Percentiles rank a stretch among this genome's conserved stretches.
phyloP scores from a whole-genome alignment of 768 basidiomycete species.

The Gloeostereum incarnatum region DNA sequence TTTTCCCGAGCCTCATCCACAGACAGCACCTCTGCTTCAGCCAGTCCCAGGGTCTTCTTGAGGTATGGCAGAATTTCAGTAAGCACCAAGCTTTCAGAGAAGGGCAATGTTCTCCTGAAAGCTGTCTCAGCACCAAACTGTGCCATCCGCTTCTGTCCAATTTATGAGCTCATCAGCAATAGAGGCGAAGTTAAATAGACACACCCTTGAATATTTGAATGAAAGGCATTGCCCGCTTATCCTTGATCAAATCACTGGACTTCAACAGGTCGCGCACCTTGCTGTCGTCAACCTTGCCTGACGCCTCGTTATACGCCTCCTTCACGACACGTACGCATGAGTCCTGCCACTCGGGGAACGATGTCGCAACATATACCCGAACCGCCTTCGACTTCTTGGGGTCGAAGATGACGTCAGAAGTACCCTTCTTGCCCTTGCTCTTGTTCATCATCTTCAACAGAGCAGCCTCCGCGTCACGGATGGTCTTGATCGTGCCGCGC shows the following conservation, averaged over 20 bases:
- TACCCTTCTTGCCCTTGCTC: slow-evolving; percentile 53
- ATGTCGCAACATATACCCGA: slow-evolving; percentile 81
- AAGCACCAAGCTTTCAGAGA: slow-evolving; percentile 74
- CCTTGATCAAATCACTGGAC: slow-evolving; percentile 78
- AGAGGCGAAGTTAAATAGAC: background rate
- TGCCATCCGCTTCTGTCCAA: slow-evolving; percentile 64
- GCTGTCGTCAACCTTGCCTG: slow-evolving; percentile 71
- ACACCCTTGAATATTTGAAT: slow-evolving; percentile 82
- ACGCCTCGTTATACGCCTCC: slow-evolving; percentile 49
- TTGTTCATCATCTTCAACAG: slow-evolving; percentile 77
- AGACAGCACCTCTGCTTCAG: slow-evolving; percentile 60
- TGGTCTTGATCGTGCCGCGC: slow-evolving; percentile 82
- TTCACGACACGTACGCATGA: slow-evolving; percentile 66
- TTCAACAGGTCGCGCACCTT: slow-evolving; percentile 63
- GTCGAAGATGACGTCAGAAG: slow-evolving; percentile 51
- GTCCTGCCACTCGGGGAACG: slow-evolving; percentile 94
- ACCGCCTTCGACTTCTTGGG: slow-evolving; percentile 80
- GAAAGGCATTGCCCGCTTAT: slow-evolving; percentile 95
- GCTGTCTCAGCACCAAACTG: slow-evolving; percentile 69
- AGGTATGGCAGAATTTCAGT: slow-evolving; percentile 69
- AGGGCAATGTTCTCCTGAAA: slow-evolving; percentile 76
- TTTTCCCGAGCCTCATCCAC: slow-evolving; percentile 57
- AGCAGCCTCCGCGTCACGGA: slow-evolving; percentile 79
- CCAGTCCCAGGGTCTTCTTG: slow-evolving; percentile 63
- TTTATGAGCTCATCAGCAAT: background rate